Percentiles rank a stretch among this genome's conserved stretches.
These are phyloP conservation scores for Sphaerulina musiva DNA, from an alignment of 2,329 filamentous ascomycete genomes.

Conservation along the genomic window DNA sequence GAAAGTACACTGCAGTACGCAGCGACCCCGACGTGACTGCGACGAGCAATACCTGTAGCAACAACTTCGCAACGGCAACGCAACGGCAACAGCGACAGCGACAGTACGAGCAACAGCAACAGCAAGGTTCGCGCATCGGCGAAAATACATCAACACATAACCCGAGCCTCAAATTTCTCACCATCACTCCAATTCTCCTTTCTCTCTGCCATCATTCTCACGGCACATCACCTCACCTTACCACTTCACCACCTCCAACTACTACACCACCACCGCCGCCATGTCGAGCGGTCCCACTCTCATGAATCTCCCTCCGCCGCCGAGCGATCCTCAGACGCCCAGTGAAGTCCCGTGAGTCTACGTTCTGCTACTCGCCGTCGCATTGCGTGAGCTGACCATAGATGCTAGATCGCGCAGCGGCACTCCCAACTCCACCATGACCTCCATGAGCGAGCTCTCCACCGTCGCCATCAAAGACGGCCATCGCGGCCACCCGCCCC, in stretches of 20 bases:
- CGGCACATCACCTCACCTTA: neutral
- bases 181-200: too few relatives aligned
- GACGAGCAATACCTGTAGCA: too few relatives aligned
- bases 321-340: slow-evolving; percentile 76
- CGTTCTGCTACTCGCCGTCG: neutral
- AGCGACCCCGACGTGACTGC: too few relatives aligned
- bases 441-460: slow-evolving; percentile 82
- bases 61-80: too few relatives aligned
- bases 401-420: slow-evolving; percentile 51
- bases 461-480: slow-evolving; percentile 96
- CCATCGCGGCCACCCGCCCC: slow-evolving; percentile 71
- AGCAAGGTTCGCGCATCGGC: too few relatives aligned
- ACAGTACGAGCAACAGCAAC: too few relatives aligned
- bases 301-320: slow-evolving; percentile 76
- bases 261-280: slow-evolving; percentile 6
- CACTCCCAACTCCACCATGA: slow-evolving; percentile 87
- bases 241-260: neutral
- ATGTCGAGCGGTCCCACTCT: slow-evolving; percentile 55
- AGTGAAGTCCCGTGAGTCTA: slow-evolving; percentile 74
- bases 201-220: too few relatives aligned
- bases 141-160: too few relatives aligned
- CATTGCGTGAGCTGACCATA: slow-evolving; percentile 1
- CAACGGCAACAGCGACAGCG: too few relatives aligned
- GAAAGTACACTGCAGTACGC: too few relatives aligned
- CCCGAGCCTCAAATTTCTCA: too few relatives aligned